phyloP scores from a whole-genome alignment of 1,139 yeast species.

The Magnusiomyces sp. region DNA sequence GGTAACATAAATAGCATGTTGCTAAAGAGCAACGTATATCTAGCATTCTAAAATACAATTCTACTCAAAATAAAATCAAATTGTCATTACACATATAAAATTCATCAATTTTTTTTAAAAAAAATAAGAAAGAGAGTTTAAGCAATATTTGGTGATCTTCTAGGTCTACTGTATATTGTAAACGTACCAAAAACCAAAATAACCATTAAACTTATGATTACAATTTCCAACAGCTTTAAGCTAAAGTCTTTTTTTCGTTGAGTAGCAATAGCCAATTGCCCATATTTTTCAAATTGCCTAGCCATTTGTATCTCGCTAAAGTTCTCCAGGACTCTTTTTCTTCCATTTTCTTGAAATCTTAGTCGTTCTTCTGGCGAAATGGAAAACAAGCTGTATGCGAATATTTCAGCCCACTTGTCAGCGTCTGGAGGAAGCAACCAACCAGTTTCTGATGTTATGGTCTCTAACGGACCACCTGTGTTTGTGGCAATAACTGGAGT shows the following conservation, averaged over 20 bases:
- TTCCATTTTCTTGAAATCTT: slow-evolving; percentile 44
- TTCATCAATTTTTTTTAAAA: slow-evolving; percentile 19
- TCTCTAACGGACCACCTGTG: slow-evolving; percentile 90
- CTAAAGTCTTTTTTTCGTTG: slow-evolving; percentile 14
- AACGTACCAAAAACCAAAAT: slow-evolving; percentile 7
- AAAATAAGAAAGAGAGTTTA: too few relatives aligned
- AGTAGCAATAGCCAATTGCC: slow-evolving; percentile 18
- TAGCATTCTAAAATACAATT: too few relatives aligned
- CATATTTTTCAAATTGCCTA: slow-evolving; percentile 38
- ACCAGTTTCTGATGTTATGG: slow-evolving; percentile 63
- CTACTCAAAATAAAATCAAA: too few relatives aligned
- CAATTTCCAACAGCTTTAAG: slow-evolving; percentile 19
- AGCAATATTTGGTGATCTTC: too few relatives aligned
- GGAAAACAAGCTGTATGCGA: slow-evolving; percentile 38
- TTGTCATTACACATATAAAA: background rate
- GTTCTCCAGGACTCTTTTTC: slow-evolving; percentile 39
- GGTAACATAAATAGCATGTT: too few relatives aligned
- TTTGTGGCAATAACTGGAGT: slow-evolving; percentile 81
- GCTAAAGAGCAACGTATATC: too few relatives aligned
- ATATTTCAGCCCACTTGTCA: slow-evolving; percentile 54
- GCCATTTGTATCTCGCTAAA: slow-evolving; percentile 65
- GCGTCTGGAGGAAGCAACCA: slow-evolving; percentile 54
- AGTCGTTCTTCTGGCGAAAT: slow-evolving; percentile 29
- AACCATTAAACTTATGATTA: background rate
- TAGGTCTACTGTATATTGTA: too few relatives aligned